phyloP scores from a whole-genome alignment of 495 filamentous ascomycete genomes.

The Lentithecium fluviatile region DNA sequence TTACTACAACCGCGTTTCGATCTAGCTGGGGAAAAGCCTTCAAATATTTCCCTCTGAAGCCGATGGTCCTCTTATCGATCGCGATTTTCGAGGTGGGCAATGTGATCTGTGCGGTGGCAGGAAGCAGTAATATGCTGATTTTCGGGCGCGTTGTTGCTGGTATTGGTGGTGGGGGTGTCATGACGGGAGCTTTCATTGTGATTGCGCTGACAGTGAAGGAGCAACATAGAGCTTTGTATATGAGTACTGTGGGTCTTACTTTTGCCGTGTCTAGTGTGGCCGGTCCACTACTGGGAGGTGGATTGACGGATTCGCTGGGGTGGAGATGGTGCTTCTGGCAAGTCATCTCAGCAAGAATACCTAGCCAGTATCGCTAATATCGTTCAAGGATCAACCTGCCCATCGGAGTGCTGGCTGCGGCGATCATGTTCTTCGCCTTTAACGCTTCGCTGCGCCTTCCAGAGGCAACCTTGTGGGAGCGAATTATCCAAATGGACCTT shows the following conservation, averaged over 20 bases:
- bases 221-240: conserved; percentile 66
- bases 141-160: conserved; percentile 83
- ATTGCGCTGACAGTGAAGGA: conserved; percentile 73
- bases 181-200: conserved; percentile 80
- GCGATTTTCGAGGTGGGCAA: conserved; percentile 79
- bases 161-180: conserved; percentile 77
- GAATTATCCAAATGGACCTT: conserved; percentile 36
- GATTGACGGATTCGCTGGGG: conserved; percentile 48
- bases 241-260: conserved; percentile 70
- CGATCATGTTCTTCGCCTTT: conserved; percentile 48
- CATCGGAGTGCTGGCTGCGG: conserved; percentile 46
- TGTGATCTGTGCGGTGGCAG: conserved; percentile 73
- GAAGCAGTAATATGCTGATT: conserved; percentile 71
- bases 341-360: neutral
- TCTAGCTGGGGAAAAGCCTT: conserved; percentile 76
- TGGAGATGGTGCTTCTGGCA: conserved; percentile 83
- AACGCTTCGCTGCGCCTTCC: conserved; percentile 38
- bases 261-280: conserved; percentile 67
- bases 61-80: conserved; percentile 66
- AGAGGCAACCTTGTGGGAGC: conserved; percentile 38
- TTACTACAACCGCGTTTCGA: conserved; percentile 56
- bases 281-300: conserved; percentile 43
- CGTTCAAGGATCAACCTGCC: conserved; percentile 49
- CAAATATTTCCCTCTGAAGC: conserved; percentile 70
- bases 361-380: neutral